Base-by-base conservation (phyloP, 2,329 filamentous ascomycete species). In the Cercospora berteroae region DNA sequence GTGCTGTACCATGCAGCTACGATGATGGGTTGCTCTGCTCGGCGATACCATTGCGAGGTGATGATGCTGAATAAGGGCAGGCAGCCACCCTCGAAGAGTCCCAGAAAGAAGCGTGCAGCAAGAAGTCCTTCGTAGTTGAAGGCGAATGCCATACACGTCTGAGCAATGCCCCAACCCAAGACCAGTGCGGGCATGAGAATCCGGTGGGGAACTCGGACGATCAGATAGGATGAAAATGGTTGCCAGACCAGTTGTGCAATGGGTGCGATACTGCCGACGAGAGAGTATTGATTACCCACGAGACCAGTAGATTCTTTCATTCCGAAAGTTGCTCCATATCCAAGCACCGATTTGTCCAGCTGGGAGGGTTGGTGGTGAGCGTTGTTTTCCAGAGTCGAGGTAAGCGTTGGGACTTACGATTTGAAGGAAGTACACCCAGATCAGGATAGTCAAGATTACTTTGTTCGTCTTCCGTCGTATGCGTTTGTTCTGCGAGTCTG, bases 181-280 rank as follows among this genome's bases (percentile, higher is more conserved):
- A 89, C 84, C 70, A 87, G 88, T 67, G 84, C 83, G 0, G 86
- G 86, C 8, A 86, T 89, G 72, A 89, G 89, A 74, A 89, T 89
- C 0, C 86, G 88, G n/a, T 90, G 78, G 0, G 88, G 88, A 1
- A 90, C 79, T 4, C 84, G 81, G 75, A 90, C 88, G 29, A 90
- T 82, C 44, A 90, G 81, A n/a, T 84, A 83, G 69, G 84, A 88
- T 1, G 87, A 89, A 4, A 88, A 88, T 75, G 87, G 89, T 73
- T 90, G 88, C 85, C 85, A 90, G 6, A 82, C 84, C 20, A 85
- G 76, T 58, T 84, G 84, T 0, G 83, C 83, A 70, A 85, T 81
- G 67, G 84, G 84, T 60, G 84, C 84, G 71, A 86, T 81, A 52
- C 77, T 79, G 31, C 73, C 73, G 48, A 83, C 77, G 81, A 83